Evolutionary conservation across 108 stramenopile genomes (phyloP), one percentile per base, ranked within the genome.

Genomic region (Asterionellopsis glacialis): DNA sequence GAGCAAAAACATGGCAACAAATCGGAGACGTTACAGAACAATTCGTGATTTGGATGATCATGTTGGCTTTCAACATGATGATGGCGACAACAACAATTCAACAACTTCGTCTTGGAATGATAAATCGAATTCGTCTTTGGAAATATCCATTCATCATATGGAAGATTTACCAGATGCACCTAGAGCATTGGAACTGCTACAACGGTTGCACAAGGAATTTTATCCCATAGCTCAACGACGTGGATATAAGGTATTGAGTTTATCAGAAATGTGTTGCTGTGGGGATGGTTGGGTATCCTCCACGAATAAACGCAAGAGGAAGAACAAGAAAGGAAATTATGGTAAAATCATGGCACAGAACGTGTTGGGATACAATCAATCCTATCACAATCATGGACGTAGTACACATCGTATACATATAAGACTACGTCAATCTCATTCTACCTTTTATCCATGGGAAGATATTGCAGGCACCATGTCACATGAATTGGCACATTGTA

Each of bases 201-300:
- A 61, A 44, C 66, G 84, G 28, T 70, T 93, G 49, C 68, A 78
- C 22, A 57, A 55, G 15, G 91, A 93, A 71, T 93, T 90, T 62
- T 13, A 55, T 12, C 80, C 79, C 19, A 82, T 93, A 27, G 74
- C 81, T 24, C 55, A 69, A 65, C 55, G 72, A 3, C 72, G 91
- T 11, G 75, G 75, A 0, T 93, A 76, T 67, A 67, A 69, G 39
- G 72, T 93, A 22, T 21, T 38, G n/a, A 82, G 82, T 27, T 66
- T 93, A 0, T 71, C 85, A 0, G 91, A 93, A 67, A 60, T 93
- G 61, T 93, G 91, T 64, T 93, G 91, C 55, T 93, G 91, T 59
- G 77, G 79, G 23, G 88, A 88, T 60, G 87, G 87, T 27, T 40
- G 84, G 40, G 2, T 48, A 7, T 2, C 47, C 5, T 2, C 6